Conservation (phyloP, 208 protist genomes). For the Angomonas desouzai region DNA sequence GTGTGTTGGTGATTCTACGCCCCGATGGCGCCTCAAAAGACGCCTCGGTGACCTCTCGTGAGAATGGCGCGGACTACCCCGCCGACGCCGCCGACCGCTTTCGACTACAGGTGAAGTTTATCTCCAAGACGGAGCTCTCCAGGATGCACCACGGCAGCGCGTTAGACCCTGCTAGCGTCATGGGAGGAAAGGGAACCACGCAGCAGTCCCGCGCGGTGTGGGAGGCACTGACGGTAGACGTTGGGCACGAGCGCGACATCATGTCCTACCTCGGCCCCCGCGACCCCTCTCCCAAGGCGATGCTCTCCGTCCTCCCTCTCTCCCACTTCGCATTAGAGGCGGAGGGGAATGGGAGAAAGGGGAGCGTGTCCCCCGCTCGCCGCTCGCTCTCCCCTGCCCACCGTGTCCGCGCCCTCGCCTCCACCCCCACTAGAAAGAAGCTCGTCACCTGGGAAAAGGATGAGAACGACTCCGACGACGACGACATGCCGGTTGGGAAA, state of each 20-base stretch:
- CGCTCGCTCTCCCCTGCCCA: neutral
- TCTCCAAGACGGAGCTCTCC: slow-evolving; percentile 9
- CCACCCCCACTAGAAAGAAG: neutral
- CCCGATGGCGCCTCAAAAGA: slow-evolving; percentile 9
- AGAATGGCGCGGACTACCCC: slow-evolving; percentile 24
- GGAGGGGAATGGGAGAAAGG: neutral
- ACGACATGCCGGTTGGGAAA: neutral
- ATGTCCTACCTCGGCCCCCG: slow-evolving; percentile 15
- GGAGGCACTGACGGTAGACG: neutral
- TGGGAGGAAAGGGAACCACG: neutral
- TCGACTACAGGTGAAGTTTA: slow-evolving; percentile 35
- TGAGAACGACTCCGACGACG: neutral
- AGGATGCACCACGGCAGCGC: no score
- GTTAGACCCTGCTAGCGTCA: neutral
- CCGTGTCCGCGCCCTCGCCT: neutral
- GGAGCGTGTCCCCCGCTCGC: neutral
- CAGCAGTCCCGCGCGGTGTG: slow-evolving; percentile 9
- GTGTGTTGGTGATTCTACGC: slow-evolving; percentile 51
- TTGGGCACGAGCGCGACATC: slow-evolving; percentile 47
- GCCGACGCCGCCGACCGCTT: slow-evolving; percentile 39
- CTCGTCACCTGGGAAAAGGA: neutral
- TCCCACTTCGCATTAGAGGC: slow-evolving; percentile 3
- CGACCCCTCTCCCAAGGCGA: neutral
- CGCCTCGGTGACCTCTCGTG: slow-evolving; percentile 10
- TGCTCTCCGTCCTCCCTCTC: slow-evolving; percentile 3